Base-by-base conservation (phyloP, 495 filamentous ascomycete species). In the Mytilinidion resinicola region DNA sequence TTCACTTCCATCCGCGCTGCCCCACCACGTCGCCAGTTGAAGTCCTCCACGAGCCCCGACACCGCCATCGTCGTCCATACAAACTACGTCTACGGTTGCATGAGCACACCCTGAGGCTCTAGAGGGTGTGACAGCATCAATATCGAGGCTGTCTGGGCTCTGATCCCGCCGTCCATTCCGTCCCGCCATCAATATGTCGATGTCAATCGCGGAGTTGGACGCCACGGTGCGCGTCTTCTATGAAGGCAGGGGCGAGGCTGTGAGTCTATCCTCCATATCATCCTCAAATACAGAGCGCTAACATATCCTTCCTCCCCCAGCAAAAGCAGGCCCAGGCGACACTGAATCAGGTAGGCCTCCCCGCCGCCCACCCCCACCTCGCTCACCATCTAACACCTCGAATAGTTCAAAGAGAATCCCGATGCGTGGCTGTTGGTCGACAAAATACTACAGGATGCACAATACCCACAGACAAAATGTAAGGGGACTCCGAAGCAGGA, bases 401-500 rank as follows among this genome's bases (percentile, higher is more conserved):
- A 51, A 67, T 65, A 97, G 91, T 99, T 99, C 78, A 96, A 96
- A 72, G 92, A 97, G 76, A 93, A 96, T 65, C 91, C 91, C 38
- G 93, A 99, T 78, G 88, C 93, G 52, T 99, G 93, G 93, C 78
- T 96, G 52, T 80, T 96, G 70, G 93, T 96, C 61, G 93, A 96
- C 67, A 91, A 96, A 69, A 95, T 99, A 59, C 81, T 99, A 51
- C 83, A 91, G 72, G 84, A 90, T 64, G 86, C 95, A 51, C 85
- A 83, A 70, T 95, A 96, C 70, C 84, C 88, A 33, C 91, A 96
- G 73, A 99, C 93, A 34, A 99, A 99, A 79, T 98, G 91, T 93
- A 73, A 65, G 87, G 75, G 50, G 49, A 38, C 56, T 56, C 36
- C 43, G 58, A 53, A 44, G 38, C 38, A 56, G 47, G 42, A 48